Conservation (phyloP, 2,329 filamentous ascomycete genomes). For the Bipolaris bicolor region DNA sequence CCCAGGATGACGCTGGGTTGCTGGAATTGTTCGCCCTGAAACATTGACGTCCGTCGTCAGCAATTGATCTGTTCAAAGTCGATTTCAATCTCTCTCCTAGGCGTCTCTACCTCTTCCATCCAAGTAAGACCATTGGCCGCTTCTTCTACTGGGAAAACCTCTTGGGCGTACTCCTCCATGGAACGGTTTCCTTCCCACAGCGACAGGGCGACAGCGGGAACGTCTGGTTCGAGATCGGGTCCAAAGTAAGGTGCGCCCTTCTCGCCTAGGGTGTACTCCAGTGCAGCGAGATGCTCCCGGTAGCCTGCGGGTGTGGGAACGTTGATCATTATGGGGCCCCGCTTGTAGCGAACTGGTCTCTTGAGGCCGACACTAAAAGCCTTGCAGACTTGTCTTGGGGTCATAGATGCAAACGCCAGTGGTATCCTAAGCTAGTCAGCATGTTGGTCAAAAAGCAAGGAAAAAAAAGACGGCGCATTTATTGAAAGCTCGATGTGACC, state of each 20-base stretch:
- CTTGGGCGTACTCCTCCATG: slow-evolving; percentile 91
- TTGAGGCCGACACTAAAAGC: slow-evolving; percentile 80
- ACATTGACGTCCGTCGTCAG: slow-evolving; percentile 36
- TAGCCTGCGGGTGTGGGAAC: slow-evolving; percentile 89
- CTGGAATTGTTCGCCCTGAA: slow-evolving; percentile 40
- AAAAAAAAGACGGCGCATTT: slow-evolving; percentile 18
- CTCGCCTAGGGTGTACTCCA: slow-evolving; percentile 65
- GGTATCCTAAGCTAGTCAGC: slow-evolving; percentile 68
- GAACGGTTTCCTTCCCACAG: slow-evolving; percentile 92
- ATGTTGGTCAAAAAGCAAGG: slow-evolving; percentile 21
- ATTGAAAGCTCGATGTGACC: slow-evolving; percentile 10
- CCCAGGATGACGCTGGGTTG: slow-evolving; percentile 36
- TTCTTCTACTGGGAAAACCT: slow-evolving; percentile 94
- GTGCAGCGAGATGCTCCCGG: slow-evolving; percentile 77
- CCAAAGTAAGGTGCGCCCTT: slow-evolving; percentile 67
- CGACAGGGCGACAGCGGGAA: slow-evolving; percentile 75
- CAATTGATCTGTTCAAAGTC: slow-evolving; percentile 48
- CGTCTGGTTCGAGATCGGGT: slow-evolving; percentile 63
- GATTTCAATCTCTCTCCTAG: slow-evolving; percentile 43
- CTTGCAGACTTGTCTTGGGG: slow-evolving; percentile 79
- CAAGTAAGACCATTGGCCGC: slow-evolving; percentile 91
- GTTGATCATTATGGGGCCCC: slow-evolving; percentile 79
- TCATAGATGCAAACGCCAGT: slow-evolving; percentile 87
- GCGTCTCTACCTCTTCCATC: slow-evolving; percentile 69
- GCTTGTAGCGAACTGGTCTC: slow-evolving; percentile 77